Evolutionary conservation across 2,329 filamentous ascomycete species (phyloP), one percentile per base, ranked within the genome.

Genomic region (Didymella pomorum): DNA sequence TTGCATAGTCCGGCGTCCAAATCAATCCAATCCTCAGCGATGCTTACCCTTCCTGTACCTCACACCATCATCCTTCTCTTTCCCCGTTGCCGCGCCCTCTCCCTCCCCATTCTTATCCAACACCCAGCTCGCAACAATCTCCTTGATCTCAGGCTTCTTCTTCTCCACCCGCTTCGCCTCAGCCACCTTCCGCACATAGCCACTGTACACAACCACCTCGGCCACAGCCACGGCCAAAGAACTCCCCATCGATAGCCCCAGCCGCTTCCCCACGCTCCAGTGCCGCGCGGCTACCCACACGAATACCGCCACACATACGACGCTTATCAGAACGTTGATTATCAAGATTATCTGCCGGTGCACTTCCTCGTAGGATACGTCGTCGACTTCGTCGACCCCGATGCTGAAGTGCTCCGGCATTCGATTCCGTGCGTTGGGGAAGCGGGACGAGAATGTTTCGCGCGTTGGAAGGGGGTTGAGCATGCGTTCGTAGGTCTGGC

Each of bases 321-420:
- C 90, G 50, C 92, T 96, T 52, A 97, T 83, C 37, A 97, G 79
- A 49, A 98, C 92, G 75, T 98, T 99, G 69, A 96, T 83, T 50
- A 98, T 92, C 8, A 98, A 82, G 41, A 90, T 88, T 56, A 95
- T 79, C 70, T 95, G 92, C n/a, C 90, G 84, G 73, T 94, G 89
- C 1, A 95, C 82, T 60, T 95, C 91, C 33, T 85, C 84, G 63
- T 88, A 88, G 2, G 87, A 88, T 2, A 90, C 79, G 2, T 89
- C 87, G 61, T 92, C 89, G 10, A 80, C 77, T 33, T 80, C 78
- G 48, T 73, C 71, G 4, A 65, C 63, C 9, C 63, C 65, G 3
- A 68, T 57, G 33, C 81, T 82, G 56, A 84, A 83, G 69, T 86
- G 88, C 11, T 83, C 85, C 63, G 67, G 77, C 25, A 46, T 33